These are phyloP conservation scores for Botryotinia narcissicola DNA, from an alignment of 2,329 filamentous ascomycete species.

Conservation along the genomic window DNA sequence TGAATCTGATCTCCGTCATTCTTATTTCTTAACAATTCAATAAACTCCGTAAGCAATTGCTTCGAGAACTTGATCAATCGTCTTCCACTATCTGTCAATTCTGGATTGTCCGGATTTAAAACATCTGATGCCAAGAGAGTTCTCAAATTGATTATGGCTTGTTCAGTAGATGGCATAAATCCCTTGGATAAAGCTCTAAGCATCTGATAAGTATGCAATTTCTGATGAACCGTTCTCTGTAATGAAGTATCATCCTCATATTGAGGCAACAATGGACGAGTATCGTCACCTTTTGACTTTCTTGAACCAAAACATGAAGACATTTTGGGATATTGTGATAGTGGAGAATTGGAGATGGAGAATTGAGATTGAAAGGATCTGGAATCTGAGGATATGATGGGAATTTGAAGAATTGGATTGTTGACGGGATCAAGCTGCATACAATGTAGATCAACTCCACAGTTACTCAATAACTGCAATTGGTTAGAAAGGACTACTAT, in stretches of 20 bases:
- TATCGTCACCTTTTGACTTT: slow-evolving; percentile 35
- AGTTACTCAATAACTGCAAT: not conserved
- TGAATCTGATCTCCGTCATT: slow-evolving; percentile 84
- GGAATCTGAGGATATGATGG: not conserved
- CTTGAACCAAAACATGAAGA: slow-evolving; percentile 38
- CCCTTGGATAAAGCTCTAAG: slow-evolving; percentile 75
- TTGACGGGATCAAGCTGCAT: slow-evolving; percentile 16
- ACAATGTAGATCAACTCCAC: slow-evolving; percentile 11
- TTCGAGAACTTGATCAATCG: slow-evolving; percentile 69
- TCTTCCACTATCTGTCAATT: slow-evolving; percentile 75
- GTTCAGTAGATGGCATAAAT: slow-evolving; percentile 90
- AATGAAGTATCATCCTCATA: slow-evolving; percentile 79
- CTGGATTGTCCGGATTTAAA: slow-evolving; percentile 70
- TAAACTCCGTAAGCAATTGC: slow-evolving; percentile 74
- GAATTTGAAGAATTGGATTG: slow-evolving; percentile 15
- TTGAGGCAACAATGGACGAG: slow-evolving; percentile 72
- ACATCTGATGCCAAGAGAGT: slow-evolving; percentile 75
- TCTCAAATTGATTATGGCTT: slow-evolving; percentile 74
- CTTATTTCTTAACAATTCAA: slow-evolving; percentile 78
- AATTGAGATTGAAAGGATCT: not conserved
- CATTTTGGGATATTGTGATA: slow-evolving; percentile 28
- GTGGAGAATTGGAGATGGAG: not conserved
- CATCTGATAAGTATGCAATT: slow-evolving; percentile 94
- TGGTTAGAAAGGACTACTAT: not conserved
- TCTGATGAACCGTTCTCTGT: slow-evolving; percentile 77